phyloP scores from a whole-genome alignment of 2,329 filamentous ascomycete species.

The Xylaria sp. region DNA sequence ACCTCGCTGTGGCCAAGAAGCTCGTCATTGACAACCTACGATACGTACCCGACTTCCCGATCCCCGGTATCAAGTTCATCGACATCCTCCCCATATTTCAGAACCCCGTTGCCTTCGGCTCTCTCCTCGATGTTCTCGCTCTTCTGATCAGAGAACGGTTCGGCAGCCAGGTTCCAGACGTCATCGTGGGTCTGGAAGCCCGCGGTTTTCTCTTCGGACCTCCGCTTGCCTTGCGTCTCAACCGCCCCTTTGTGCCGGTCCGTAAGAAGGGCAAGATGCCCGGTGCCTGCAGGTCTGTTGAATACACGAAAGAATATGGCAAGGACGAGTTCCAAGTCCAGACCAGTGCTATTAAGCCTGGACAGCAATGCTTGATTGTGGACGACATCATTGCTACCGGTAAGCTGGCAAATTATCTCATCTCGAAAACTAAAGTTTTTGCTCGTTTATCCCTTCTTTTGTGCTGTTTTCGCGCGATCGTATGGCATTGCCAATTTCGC shows the following conservation, averaged over 20 bases:
- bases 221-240: conserved; percentile 82
- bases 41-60: conserved; percentile 91
- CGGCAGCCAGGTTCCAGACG: conserved; percentile 75
- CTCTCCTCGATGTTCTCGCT: conserved; percentile 85
- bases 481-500: conserved; percentile 1
- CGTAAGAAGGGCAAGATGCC: conserved; percentile 97
- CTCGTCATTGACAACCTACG: conserved; percentile 77
- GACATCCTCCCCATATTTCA: conserved; percentile 98
- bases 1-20: conserved; percentile 48
- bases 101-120: conserved; percentile 76
- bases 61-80: conserved; percentile 93
- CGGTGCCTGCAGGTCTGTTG: conserved; percentile 84
- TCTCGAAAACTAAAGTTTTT: conserved; percentile 8
- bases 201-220: conserved; percentile 96
- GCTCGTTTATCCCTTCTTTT: background rate
- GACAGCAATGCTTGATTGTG: conserved; percentile 91
- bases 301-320: conserved; percentile 96
- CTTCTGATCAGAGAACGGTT: conserved; percentile 78
- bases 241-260: conserved; percentile 89
- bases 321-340: conserved; percentile 97
- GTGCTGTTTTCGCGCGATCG: background rate
- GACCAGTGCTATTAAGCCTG: conserved; percentile 81
- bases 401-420: conserved; percentile 59
- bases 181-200: conserved; percentile 92
- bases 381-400: conserved; percentile 99